phyloP scores from a whole-genome alignment of 1,139 yeast species.

The Magnusiomyces fungicola region DNA sequence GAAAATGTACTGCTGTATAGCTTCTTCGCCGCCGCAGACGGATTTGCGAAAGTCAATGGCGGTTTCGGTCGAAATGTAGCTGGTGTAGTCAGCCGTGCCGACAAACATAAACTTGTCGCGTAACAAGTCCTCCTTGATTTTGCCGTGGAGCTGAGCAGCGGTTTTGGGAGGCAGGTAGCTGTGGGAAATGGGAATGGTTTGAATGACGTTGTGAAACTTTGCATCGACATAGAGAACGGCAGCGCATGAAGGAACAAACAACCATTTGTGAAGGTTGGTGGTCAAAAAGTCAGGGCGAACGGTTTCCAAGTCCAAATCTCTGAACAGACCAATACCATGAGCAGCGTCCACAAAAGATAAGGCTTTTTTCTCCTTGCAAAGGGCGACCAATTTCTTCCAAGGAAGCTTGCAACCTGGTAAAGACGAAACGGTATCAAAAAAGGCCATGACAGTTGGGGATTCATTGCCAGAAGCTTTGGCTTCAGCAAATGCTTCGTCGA shows the following conservation, averaged over 20 bases:
- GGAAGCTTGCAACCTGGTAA: constrained; percentile 61
- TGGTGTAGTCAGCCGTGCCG: constrained; percentile 35
- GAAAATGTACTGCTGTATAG: constrained; percentile 43
- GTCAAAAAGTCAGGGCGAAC: constrained; percentile 55
- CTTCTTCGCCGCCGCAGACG: constrained; percentile 56
- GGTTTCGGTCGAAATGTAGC: constrained; percentile 31
- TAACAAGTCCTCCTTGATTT: constrained; percentile 15
- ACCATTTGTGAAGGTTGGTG: constrained; percentile 68
- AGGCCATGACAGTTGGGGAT: constrained; percentile 33
- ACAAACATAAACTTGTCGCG: constrained; percentile 31
- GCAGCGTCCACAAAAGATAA: constrained; percentile 69
- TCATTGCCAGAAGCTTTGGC: constrained; percentile 5
- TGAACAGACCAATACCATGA: constrained; percentile 55
- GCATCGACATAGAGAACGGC: constrained; percentile 55
- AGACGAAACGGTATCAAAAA: constrained; percentile 58
- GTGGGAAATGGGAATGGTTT: constrained; percentile 51
- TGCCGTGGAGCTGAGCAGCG: not conserved
- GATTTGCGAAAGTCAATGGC: constrained; percentile 48
- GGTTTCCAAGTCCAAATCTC: constrained; percentile 36
- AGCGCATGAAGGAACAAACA: constrained; percentile 49
- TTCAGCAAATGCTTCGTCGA: constrained; percentile 21
- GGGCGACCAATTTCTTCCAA: constrained; percentile 40
- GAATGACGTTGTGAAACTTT: constrained; percentile 44
- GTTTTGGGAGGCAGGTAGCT: constrained; percentile 9
- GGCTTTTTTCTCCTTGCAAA: constrained; percentile 42